Percentiles rank a stretch among this genome's conserved stretches.
These are phyloP conservation scores for Globisporangium orthogonon DNA, from an alignment of 352 stramenopile genomes.

Conservation along the genomic window DNA sequence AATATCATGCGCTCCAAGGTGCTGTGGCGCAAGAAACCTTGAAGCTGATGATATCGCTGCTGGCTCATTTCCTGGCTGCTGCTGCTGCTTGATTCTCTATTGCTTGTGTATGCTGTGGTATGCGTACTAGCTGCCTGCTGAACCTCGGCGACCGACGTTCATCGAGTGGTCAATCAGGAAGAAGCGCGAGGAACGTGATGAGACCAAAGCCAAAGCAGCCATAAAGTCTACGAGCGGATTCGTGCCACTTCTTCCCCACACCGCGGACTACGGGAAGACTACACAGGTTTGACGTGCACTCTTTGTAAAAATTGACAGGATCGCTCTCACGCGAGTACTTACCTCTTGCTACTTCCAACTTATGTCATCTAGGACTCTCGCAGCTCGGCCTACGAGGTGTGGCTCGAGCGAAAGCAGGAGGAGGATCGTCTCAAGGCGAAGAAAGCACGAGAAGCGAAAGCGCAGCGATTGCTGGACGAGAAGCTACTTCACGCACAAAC, in stretches of 20 bases:
- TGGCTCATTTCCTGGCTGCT: not conserved
- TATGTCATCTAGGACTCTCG: slow-evolving; percentile 2
- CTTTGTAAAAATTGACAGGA: not conserved
- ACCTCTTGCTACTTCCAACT: not conserved
- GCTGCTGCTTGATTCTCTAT: too few species aligned
- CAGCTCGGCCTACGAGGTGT: slow-evolving; percentile 23
- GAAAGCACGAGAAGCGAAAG: slow-evolving; percentile 19
- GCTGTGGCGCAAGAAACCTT: not conserved
- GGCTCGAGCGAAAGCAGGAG: slow-evolving; percentile 35
- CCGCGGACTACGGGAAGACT: not conserved
- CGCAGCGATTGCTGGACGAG: slow-evolving; percentile 20
- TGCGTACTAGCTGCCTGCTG: not conserved
- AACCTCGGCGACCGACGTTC: not conserved
- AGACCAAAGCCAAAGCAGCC: not conserved
- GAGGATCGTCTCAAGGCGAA: slow-evolving; percentile 41
- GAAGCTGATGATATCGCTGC: not conserved
- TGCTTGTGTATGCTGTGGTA: not conserved
- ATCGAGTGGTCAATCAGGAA: slow-evolving; percentile 12
- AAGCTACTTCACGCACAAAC: slow-evolving; percentile 29
- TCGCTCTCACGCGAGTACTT: not conserved
- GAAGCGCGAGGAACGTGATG: slow-evolving; percentile 5
- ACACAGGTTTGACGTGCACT: not conserved
- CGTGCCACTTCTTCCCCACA: not conserved
- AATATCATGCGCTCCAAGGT: slow-evolving; percentile 5
- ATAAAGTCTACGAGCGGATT: not conserved